Conservation (phyloP, 2,329 filamentous ascomycete species). For the Arthrobotrys iridis region DNA sequence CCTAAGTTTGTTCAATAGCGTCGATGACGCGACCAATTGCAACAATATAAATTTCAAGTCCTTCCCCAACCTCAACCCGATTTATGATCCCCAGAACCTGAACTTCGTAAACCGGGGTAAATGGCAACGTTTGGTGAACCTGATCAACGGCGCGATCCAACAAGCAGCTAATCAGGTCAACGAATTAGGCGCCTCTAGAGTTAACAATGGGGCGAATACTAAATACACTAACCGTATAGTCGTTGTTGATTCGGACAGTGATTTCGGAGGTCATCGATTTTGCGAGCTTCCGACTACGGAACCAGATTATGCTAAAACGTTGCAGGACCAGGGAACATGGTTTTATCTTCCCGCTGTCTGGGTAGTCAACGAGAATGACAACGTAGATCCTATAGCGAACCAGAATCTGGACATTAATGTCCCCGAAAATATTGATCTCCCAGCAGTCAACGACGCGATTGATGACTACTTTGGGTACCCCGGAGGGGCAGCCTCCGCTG, state of each 20-base stretch:
- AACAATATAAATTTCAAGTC: constrained; percentile 11
- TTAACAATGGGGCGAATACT: too few species aligned
- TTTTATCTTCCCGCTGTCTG: constrained; percentile 36
- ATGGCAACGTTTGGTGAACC: neutral
- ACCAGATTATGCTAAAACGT: constrained; percentile 4
- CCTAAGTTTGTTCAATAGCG: too few species aligned
- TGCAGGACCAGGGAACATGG: neutral
- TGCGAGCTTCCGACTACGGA: neutral
- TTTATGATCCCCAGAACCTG: neutral
- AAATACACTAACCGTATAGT: constrained; percentile 11
- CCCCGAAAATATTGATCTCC: neutral
- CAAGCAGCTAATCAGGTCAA: constrained; percentile 4
- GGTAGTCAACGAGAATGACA: neutral
- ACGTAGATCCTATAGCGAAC: neutral
- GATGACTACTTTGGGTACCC: neutral
- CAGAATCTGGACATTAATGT: neutral
- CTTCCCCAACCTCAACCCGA: neutral
- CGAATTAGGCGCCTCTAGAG: too few species aligned
- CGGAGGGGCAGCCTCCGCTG: neutral
- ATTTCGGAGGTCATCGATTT: constrained; percentile 4
- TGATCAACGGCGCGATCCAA: neutral
- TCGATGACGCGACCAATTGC: neutral
- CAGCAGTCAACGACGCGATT: neutral
- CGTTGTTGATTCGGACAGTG: neutral
- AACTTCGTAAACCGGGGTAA: neutral